These are phyloP conservation scores for Boletellus ananas DNA, from an alignment of 768 basidiomycete species.

Conservation along the genomic window DNA sequence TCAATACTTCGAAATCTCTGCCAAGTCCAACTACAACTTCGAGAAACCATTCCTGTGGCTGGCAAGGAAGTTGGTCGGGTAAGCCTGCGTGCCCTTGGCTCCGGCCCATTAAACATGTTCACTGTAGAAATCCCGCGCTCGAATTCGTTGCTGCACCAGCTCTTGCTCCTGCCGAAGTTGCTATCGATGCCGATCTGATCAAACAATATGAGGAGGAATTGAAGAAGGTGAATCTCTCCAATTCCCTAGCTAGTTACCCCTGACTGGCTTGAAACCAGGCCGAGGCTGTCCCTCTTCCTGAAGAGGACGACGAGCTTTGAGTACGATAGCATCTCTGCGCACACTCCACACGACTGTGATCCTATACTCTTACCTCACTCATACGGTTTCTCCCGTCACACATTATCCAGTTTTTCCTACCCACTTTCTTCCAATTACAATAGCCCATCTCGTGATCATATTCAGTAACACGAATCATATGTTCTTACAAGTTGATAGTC, in stretches of 20 bases:
- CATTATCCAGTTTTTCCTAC: conserved; percentile 17
- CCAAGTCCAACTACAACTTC: conserved; percentile 99
- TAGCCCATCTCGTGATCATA: conserved; percentile 23
- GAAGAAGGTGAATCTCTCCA: conserved; percentile 45
- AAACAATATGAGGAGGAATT: conserved; percentile 76
- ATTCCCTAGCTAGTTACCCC: background rate
- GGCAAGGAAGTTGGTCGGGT: conserved; percentile 97
- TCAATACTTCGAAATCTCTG: conserved; percentile 99
- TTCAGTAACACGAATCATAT: conserved; percentile 20
- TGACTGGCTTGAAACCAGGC: conserved; percentile 48
- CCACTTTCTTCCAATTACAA: conserved; percentile 24
- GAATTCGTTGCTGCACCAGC: conserved; percentile 98
- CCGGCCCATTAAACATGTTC: background rate
- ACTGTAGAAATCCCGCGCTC: conserved; percentile 68
- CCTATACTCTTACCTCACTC: conserved; percentile 19
- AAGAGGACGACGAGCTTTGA: conserved; percentile 91
- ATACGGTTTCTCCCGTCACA: conserved; percentile 15
- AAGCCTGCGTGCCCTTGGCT: conserved; percentile 34
- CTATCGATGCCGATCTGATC: conserved; percentile 78
- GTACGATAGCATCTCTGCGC: conserved; percentile 14
- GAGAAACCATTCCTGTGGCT: conserved; percentile 99
- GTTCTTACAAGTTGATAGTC: conserved; percentile 3
- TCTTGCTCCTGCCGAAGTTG: conserved; percentile 89
- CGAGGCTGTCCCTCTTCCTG: conserved; percentile 89
- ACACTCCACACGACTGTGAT: conserved; percentile 20